Percentiles rank a stretch among this genome's conserved stretches.
These are phyloP conservation scores for Musa beccarii DNA, from an alignment of 176 grass and related monocot species.

Conservation along the genomic window DNA sequence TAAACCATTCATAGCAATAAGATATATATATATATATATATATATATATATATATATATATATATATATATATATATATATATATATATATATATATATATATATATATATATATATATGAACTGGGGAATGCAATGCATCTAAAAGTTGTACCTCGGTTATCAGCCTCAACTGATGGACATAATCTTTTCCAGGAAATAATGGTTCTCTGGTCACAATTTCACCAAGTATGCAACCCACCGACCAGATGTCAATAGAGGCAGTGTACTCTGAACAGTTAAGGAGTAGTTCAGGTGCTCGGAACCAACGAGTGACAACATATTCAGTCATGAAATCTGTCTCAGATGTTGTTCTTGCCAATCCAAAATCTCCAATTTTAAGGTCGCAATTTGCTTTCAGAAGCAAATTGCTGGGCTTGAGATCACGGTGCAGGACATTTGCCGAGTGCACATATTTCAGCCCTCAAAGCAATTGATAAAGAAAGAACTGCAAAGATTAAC, in stretches of 20 bases:
- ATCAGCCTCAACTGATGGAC: conserved; percentile 85
- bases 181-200: conserved; percentile 95
- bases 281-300: conserved; percentile 78
- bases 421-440: conserved; percentile 85
- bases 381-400: conserved; percentile 75
- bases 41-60: neutral
- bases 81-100: neutral
- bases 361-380: conserved; percentile 89
- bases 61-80: too few species aligned
- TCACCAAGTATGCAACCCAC: conserved; percentile 90
- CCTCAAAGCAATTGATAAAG: conserved; percentile 79
- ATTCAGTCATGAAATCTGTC: conserved; percentile 94
- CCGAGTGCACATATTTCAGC: conserved; percentile 89
- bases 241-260: conserved; percentile 91
- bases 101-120: neutral
- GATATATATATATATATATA: too few species aligned
- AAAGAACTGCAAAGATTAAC: conserved; percentile 47
- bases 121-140: neutral
- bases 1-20: too few species aligned
- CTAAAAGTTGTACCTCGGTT: conserved; percentile 52
- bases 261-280: conserved; percentile 92
- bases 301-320: conserved; percentile 91
- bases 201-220: conserved; percentile 64
- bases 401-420: conserved; percentile 84
- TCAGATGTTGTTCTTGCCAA: conserved; percentile 85